Evolutionary conservation across 352 stramenopile genomes (phyloP), one percentile per base, ranked within the genome.

Genomic region (Phytophthora crassamura): DNA sequence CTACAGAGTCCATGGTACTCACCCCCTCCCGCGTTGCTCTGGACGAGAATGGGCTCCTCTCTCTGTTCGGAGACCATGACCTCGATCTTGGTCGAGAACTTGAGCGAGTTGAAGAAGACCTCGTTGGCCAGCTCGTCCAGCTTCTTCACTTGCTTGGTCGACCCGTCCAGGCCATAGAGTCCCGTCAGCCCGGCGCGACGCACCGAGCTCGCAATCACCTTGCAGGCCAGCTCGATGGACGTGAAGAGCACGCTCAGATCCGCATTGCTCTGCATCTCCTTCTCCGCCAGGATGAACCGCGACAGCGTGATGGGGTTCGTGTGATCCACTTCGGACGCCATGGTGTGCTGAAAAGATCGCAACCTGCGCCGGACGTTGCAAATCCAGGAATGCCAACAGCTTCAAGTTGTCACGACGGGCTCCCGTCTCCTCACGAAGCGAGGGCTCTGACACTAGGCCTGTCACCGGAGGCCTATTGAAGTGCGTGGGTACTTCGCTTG

Each of bases 21-120:
- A 30, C 25, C 25, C 22, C 69, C 65, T 4, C 38, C 54, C 9
- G 71, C 64, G 28, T 53, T 50, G 54, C 72, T 73, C 8, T 95
- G 84, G 18, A 99, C 91, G 66, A 98, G 89, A 53, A 99, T 99
- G 7, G 97, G 97, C 51, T 99, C 93, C 73, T 98, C 97, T 53
- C 99, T 97, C 75, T 99, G 97, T 73, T 99, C 97, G 20, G 94
- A 99, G 30, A 99, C 97, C 73, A 99, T 97, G 39, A 99, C 91
- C 61, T 92, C 88, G 76, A 98, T 99, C 64, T 98, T 97, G 73
- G 95, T 98, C 47, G 94, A 99, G 68, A 98, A 97, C 74, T 90
- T 93, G 65, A 99, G 87, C 45, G 95, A 91, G 77, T 99, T 99
- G 74, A 99, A 95, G 80, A 99, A 97, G 70, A 96, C 99, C 41